Base-by-base conservation (phyloP, 768 basidiomycete species). In the Gyrodon lividus region DNA sequence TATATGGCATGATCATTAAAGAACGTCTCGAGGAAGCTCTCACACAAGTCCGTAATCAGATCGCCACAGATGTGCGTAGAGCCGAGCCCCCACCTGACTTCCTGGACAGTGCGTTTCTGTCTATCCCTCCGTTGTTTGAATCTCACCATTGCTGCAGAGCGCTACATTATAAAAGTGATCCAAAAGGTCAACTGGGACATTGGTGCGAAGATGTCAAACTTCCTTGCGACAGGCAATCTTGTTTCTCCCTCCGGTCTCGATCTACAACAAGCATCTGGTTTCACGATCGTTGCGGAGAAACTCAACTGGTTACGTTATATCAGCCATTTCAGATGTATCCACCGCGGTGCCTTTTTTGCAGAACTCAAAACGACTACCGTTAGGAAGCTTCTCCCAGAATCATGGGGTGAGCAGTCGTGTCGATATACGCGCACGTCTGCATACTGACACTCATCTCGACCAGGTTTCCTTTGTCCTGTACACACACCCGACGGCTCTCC, bases 401-500 rank as follows among this genome's bases (percentile, higher is more conserved):
- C 96, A 30, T 99, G 97, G 97, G 97, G 93, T 92, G 65, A 57
- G 77, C 65, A 14, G 4, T 39, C 49, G 22, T 22, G 28, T 24
- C 24, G 19, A 41, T 46, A 28, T 19, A 26, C 4, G 5, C 17
- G 4, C 20, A 3, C 30, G 38, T 34, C 19, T 17, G 54, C 43
- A 33, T 39, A 49, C 57, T 58, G 19, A 61, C 23, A 42, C 48
- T 50, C 20, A 35, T 30, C 33, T 19, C 41, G 4, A 38, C 23
- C 51, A 94, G 92, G 95, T 44, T 99, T 99, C 76, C 73, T 99
- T 8, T 99, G 97, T 64, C 97, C 97, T 19, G 97, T 99, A 16
- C 97, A 99, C 66, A 99, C 97, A 1, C 97, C 97, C 17, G 97
- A 99, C 77, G 97, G 97, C 59, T 81, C 94, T 12, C 97, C 97